Conservation (phyloP, 2,329 filamentous ascomycete genomes). For the Didymella segeticola region DNA sequence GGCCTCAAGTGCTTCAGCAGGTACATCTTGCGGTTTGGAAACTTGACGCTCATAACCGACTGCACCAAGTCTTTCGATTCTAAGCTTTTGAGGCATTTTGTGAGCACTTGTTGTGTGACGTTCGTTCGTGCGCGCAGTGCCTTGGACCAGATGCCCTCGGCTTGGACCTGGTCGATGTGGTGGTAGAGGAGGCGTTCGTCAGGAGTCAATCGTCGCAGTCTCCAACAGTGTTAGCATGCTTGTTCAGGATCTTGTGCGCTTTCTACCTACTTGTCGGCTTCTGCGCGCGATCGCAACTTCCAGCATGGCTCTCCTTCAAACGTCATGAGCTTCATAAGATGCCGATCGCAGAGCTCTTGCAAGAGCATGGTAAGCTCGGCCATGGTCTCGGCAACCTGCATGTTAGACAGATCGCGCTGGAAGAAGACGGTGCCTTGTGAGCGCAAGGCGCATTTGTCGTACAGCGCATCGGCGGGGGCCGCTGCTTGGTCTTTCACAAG, state of each 20-base stretch:
- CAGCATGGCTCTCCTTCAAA: slow-evolving; percentile 48
- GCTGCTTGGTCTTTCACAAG: slow-evolving; percentile 17
- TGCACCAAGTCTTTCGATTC: slow-evolving; percentile 83
- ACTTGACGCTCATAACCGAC: slow-evolving; percentile 89
- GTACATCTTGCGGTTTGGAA: slow-evolving; percentile 92
- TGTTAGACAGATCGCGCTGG: slow-evolving; percentile 48
- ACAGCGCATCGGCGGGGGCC: slow-evolving; percentile 42
- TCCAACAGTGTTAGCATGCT: slow-evolving; percentile 24
- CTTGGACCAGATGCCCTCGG: slow-evolving; percentile 89
- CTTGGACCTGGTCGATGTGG: slow-evolving; percentile 83
- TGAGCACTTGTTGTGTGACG: slow-evolving; percentile 83
- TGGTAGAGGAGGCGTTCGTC: slow-evolving; percentile 88
- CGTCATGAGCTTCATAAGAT: slow-evolving; percentile 48
- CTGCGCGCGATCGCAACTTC: slow-evolving; percentile 43
- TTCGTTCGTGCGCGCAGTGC: slow-evolving; percentile 80
- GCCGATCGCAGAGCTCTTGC: slow-evolving; percentile 43
- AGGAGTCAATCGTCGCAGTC: slow-evolving; percentile 57
- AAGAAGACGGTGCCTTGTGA: slow-evolving; percentile 48
- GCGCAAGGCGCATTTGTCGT: slow-evolving; percentile 47
- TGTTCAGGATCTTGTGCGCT: not conserved
- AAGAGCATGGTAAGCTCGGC: slow-evolving; percentile 41
- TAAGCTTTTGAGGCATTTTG: slow-evolving; percentile 82
- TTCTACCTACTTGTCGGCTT: slow-evolving; percentile 45
- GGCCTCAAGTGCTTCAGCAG: slow-evolving; percentile 86
- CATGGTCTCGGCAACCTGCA: slow-evolving; percentile 46